phyloP scores from a whole-genome alignment of 2,329 filamentous ascomycete species.

The Arthrobotrys sinensis region DNA sequence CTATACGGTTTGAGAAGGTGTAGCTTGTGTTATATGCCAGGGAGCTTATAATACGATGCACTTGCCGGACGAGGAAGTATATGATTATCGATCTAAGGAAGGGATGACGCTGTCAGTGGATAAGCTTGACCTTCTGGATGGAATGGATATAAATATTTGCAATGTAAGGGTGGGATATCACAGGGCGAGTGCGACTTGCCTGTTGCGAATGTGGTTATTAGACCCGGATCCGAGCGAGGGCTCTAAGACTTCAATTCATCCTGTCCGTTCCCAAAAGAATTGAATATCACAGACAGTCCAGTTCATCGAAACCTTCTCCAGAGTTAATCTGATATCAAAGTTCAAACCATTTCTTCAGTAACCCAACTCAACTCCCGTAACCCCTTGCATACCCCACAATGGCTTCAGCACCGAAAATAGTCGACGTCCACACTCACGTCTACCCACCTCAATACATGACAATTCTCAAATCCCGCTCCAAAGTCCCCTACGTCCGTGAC shows the following conservation, averaged over 20 bases:
- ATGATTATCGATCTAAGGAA: not conserved
- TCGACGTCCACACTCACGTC: conserved; percentile 80
- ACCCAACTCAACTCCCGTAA: not conserved
- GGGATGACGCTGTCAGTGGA: conserved; percentile 34
- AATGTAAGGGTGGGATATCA: not conserved
- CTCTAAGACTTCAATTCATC: not conserved
- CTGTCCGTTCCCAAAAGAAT: not conserved
- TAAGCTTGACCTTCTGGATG: conserved; percentile 30
- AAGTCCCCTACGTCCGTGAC: conserved; percentile 79
- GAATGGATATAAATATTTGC: conserved; percentile 7
- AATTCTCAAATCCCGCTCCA: conserved; percentile 74
- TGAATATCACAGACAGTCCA: no score
- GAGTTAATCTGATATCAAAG: no score
- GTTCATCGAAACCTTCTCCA: no score
- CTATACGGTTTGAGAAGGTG: conserved; percentile 40
- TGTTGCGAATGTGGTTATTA: conserved; percentile 18
- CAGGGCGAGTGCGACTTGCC: conserved; percentile 30
- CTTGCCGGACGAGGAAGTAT: not conserved
- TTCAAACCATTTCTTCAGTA: no score
- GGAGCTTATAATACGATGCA: not conserved
- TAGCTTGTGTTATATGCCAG: not conserved
- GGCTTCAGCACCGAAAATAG: conserved; percentile 68
- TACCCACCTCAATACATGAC: conserved; percentile 77
- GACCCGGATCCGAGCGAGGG: no score
- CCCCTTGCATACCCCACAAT: not conserved